Percentiles rank a stretch among this genome's conserved stretches.
These are phyloP conservation scores for Neospora caninum DNA, from an alignment of 169 alveolate genomes.

Conservation along the genomic window DNA sequence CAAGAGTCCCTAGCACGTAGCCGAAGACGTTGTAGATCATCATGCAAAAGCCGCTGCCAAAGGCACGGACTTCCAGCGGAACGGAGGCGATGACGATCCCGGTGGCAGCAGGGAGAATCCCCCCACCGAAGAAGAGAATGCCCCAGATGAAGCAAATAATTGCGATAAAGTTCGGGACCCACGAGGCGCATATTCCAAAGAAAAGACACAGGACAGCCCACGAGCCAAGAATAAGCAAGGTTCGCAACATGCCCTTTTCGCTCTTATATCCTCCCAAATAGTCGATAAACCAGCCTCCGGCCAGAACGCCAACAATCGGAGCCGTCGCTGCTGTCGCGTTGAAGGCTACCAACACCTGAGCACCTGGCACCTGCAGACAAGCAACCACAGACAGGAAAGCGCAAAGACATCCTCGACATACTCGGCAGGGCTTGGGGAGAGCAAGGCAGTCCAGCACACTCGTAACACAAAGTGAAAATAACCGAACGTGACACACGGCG, in stretches of 20 bases:
- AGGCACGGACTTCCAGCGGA: constrained; percentile 56
- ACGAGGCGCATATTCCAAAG: constrained; percentile 38
- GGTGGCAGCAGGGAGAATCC: constrained; percentile 63
- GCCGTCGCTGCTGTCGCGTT: constrained; percentile 60
- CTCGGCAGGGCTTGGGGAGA: not conserved
- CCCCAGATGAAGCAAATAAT: constrained; percentile 43
- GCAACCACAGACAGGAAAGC: not conserved
- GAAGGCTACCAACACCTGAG: constrained; percentile 33
- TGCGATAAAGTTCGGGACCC: not conserved
- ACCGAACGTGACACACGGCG: no score
- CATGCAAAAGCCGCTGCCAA: constrained; percentile 66
- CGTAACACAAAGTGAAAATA: no score
- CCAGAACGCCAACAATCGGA: constrained; percentile 54
- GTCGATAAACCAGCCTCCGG: constrained; percentile 57
- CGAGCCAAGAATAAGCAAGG: not conserved
- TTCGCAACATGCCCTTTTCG: constrained; percentile 45
- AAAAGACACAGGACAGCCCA: constrained; percentile 41
- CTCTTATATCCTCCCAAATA: constrained; percentile 49
- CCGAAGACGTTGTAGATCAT: constrained; percentile 63
- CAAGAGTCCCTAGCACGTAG: constrained; percentile 53
- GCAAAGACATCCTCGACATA: no score
- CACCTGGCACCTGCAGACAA: constrained; percentile 24
- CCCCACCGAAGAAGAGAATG: constrained; percentile 55
- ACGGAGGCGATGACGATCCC: constrained; percentile 63
- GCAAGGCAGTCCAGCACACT: no score